phyloP scores from a whole-genome alignment of 345 rosid genomes.

The Arabidopsis arenosa region DNA sequence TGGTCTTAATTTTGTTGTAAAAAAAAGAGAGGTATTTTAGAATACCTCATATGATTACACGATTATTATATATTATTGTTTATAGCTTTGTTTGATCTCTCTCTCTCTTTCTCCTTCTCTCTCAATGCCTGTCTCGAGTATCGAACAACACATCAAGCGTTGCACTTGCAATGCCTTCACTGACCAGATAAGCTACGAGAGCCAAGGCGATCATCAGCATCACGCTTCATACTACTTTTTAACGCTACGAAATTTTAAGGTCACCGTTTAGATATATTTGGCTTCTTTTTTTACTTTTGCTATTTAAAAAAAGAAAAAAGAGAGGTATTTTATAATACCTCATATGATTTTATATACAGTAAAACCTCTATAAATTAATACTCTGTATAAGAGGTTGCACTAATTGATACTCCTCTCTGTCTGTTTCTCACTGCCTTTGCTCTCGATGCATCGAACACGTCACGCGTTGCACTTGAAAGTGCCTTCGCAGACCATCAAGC shows the following conservation, averaged over 20 bases:
- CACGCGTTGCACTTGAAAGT: neutral
- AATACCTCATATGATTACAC: neutral
- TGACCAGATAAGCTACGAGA: slow-evolving; percentile 4
- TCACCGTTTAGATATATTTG: too few species aligned
- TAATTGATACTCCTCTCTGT: neutral
- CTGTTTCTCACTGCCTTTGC: neutral
- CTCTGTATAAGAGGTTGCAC: neutral
- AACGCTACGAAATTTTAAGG: neutral
- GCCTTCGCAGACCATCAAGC: neutral
- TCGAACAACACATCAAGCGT: slow-evolving; percentile 13
- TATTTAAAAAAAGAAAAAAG: too few species aligned
- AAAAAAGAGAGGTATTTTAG: neutral
- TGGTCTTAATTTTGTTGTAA: neutral
- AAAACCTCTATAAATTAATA: neutral
- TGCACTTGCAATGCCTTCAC: neutral
- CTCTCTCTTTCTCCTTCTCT: neutral
- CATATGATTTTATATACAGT: neutral
- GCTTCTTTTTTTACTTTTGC: too few species aligned
- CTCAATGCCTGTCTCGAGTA: neutral
- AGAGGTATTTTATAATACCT: neutral
- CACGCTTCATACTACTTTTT: neutral
- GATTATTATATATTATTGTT: neutral
- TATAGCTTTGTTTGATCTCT: too few species aligned
- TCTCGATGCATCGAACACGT: neutral
- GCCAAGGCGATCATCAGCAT: rapidly evolving